phyloP scores from a whole-genome alignment of 192 early-diverging fungal species.

The Linnemannia schmuckeri region DNA sequence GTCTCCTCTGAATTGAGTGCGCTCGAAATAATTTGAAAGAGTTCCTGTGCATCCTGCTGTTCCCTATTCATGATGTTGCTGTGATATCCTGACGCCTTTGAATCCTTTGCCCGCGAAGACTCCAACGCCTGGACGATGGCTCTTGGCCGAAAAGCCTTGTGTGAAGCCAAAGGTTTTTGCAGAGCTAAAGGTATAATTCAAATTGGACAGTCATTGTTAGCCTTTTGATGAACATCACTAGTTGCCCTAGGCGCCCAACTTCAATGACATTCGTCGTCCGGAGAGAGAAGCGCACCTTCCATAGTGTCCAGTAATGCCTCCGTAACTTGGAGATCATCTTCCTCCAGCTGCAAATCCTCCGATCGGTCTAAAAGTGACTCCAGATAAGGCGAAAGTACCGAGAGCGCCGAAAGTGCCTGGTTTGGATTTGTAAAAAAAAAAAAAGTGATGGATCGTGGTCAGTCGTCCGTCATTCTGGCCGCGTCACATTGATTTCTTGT shows the following conservation, averaged over 20 bases:
- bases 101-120: slow-evolving; percentile 38
- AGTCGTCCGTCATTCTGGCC: not conserved
- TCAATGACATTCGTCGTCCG: not conserved
- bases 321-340: slow-evolving; percentile 37
- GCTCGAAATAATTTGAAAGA: slow-evolving; percentile 84
- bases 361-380: slow-evolving; percentile 44
- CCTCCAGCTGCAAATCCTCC: slow-evolving; percentile 22
- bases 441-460: not conserved
- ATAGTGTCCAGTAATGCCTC: slow-evolving; percentile 48
- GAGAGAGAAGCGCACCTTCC: slow-evolving; percentile 26
- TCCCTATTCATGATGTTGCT: slow-evolving; percentile 74
- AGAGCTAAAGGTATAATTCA: slow-evolving; percentile 40
- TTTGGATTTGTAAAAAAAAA: slow-evolving; percentile 2
- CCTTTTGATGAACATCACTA: not conserved
- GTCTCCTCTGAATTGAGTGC: slow-evolving; percentile 76
- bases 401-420: slow-evolving; percentile 60
- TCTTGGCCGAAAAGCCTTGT: slow-evolving; percentile 68
- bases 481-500: slow-evolving; percentile 12
- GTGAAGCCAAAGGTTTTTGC: slow-evolving; percentile 45
- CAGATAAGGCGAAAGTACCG: slow-evolving; percentile 55
- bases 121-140: slow-evolving; percentile 73
- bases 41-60: slow-evolving; percentile 93
- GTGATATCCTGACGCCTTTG: slow-evolving; percentile 53
- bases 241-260: not conserved
- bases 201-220: slow-evolving; percentile 17